Evolutionary conservation across 495 filamentous ascomycete genomes (phyloP), one percentile per base, ranked within the genome.

Genomic region (Podospora fimiseda): DNA sequence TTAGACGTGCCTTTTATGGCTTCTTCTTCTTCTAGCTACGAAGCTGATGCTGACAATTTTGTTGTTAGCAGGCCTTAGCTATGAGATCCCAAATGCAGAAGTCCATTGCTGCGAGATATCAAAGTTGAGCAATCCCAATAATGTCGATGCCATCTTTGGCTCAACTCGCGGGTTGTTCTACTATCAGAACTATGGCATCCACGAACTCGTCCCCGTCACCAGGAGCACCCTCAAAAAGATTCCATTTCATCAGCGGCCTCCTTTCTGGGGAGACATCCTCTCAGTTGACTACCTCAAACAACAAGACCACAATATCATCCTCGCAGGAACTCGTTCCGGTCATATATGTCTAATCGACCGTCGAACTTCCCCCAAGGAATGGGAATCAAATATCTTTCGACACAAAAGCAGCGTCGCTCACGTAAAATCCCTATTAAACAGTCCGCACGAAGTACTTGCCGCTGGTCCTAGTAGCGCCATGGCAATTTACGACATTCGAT

Each of bases 401-500:
- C 64, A 65, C 58, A 13, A n/a, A 15, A 59, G 53, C 37, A 55
- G 60, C 39, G 55, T 70, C 14, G 59, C 71, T 0, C 68, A 74
- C 42, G 48, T 74, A 16, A 58, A 53, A 14, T 52, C 62, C 27
- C 27, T 33, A 5, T 33, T 11, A 9, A 39, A 73, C 14, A 54
- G 56, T 15, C 53, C 49, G 18, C 47, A 72, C 58, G 61, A 67
- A 23, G 53, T 74, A 14, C 57, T 77, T 0, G 74, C 63, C 1
- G 61, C 73, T 1, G 72, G 74, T 1, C 56, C 73, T 1, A 19
- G 45, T 19, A 61, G 52, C 46, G 55, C 51, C 43, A 67, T 77
- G 59, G 59, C 56, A 0, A 46, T 77, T 0, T 75, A 69, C 46
- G 74, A 77, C 30, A 36, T 69, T 1, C 70, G 74, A 8, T 72